Percentiles rank a stretch among this genome's conserved stretches.
These are phyloP conservation scores for Yamadazyma jaroonii DNA, from an alignment of 1,139 yeast genomes.

Conservation along the genomic window DNA sequence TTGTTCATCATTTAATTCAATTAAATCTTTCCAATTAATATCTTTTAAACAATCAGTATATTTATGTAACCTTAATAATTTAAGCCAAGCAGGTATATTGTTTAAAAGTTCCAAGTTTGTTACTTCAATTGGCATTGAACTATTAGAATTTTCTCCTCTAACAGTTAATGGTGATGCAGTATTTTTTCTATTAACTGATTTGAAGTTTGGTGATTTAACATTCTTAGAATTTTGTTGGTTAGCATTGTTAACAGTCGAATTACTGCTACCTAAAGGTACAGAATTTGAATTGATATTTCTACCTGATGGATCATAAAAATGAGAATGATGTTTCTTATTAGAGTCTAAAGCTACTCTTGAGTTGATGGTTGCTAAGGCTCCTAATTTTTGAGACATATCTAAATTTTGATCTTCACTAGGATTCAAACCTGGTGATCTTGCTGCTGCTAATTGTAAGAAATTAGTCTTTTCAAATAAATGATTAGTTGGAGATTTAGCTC, in stretches of 20 bases:
- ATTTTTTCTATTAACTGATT: slow-evolving; percentile 9
- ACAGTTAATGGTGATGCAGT: slow-evolving; percentile 10
- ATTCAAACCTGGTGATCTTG: slow-evolving; percentile 15
- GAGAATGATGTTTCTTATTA: slow-evolving; percentile 31
- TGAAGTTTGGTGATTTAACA: slow-evolving; percentile 14
- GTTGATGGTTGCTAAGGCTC: slow-evolving; percentile 63
- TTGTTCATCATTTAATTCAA: slow-evolving; percentile 64
- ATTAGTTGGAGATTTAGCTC: slow-evolving; percentile 43
- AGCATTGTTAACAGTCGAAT: slow-evolving; percentile 9
- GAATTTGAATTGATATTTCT: slow-evolving; percentile 36
- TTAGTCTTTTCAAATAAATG: slow-evolving; percentile 46
- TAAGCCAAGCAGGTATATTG: slow-evolving; percentile 91
- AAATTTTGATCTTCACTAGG: slow-evolving; percentile 21
- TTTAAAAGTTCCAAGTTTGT: slow-evolving; percentile 61
- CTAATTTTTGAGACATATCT: slow-evolving; percentile 51
- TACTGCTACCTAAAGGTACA: slow-evolving; percentile 24
- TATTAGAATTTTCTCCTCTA: slow-evolving; percentile 13
- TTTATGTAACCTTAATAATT: slow-evolving; percentile 85
- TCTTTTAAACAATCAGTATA: slow-evolving; percentile 82
- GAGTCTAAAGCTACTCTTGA: slow-evolving; percentile 60
- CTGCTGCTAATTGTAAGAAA: slow-evolving; percentile 45
- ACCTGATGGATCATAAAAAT: slow-evolving; percentile 31
- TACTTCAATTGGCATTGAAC: slow-evolving; percentile 61
- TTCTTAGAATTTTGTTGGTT: slow-evolving; percentile 8
- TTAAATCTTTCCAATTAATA: slow-evolving; percentile 74